These are phyloP conservation scores for Fomitopsis betulina DNA, from an alignment of 1,284 basidiomycete genomes.

Conservation along the genomic window DNA sequence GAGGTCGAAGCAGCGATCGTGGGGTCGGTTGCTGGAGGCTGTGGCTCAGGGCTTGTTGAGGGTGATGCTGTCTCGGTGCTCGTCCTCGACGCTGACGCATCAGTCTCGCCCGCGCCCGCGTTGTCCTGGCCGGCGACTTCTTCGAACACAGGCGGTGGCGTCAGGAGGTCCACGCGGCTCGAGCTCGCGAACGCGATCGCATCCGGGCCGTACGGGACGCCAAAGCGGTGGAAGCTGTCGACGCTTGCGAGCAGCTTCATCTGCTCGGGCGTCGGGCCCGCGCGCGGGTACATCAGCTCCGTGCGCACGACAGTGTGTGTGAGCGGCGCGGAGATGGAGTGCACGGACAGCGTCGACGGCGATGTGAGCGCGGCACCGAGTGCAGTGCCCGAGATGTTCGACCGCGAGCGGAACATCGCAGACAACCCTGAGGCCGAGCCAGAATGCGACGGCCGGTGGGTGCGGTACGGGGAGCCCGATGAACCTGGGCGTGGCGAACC, in stretches of 20 bases:
- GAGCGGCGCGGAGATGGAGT: slow-evolving; percentile 46
- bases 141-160: slow-evolving; percentile 35
- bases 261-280: slow-evolving; percentile 50
- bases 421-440: slow-evolving; percentile 33
- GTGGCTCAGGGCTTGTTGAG: neutral
- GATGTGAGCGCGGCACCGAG: slow-evolving; percentile 28
- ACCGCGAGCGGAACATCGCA: slow-evolving; percentile 22
- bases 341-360: slow-evolving; percentile 39
- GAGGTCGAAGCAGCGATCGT: neutral
- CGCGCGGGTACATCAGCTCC: slow-evolving; percentile 42
- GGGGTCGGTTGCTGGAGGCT: neutral
- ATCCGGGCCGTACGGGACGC: slow-evolving; percentile 46
- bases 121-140: slow-evolving; percentile 15
- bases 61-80: neutral
- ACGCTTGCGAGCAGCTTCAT: slow-evolving; percentile 44
- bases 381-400: slow-evolving; percentile 25
- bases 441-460: slow-evolving; percentile 27
- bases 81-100: neutral
- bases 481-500: slow-evolving; percentile 5
- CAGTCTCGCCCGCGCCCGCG: neutral
- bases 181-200: slow-evolving; percentile 38
- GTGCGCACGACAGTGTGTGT: slow-evolving; percentile 45
- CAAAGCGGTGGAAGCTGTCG: slow-evolving; percentile 43
- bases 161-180: slow-evolving; percentile 28
- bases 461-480: slow-evolving; percentile 10